These are phyloP conservation scores for Mortierella antarctica DNA, from an alignment of 192 early-diverging fungal species.

Conservation along the genomic window DNA sequence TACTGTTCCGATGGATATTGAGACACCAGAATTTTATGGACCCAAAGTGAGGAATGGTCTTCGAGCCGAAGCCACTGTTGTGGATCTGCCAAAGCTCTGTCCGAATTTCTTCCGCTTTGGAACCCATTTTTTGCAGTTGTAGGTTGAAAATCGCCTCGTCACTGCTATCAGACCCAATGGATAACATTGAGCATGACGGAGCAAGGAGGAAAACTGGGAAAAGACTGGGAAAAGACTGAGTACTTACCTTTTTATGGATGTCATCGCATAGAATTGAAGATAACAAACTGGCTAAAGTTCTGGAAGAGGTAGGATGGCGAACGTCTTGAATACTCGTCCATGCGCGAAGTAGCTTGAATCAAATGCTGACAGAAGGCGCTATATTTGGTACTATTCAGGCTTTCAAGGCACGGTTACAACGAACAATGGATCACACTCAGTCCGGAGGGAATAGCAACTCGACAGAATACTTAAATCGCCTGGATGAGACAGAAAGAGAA, in stretches of 20 bases:
- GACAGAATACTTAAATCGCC: slow-evolving; percentile 53
- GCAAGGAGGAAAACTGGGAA: no score
- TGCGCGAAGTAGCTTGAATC: no score
- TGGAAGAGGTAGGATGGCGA: slow-evolving; percentile 16
- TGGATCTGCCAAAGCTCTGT: slow-evolving; percentile 39
- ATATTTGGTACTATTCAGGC: slow-evolving; percentile 30
- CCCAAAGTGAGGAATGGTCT: slow-evolving; percentile 44
- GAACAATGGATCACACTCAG: slow-evolving; percentile 62
- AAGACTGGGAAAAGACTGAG: no score
- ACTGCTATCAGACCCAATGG: no score
- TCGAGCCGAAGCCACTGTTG: slow-evolving; percentile 28
- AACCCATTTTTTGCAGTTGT: slow-evolving; percentile 31
- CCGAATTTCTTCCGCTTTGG: slow-evolving; percentile 46
- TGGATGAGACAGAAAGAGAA: slow-evolving; percentile 65
- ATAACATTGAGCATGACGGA: no score
- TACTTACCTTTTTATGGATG: neutral
- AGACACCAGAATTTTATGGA: slow-evolving; percentile 40
- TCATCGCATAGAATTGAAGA: slow-evolving; percentile 19
- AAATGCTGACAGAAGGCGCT: neutral
- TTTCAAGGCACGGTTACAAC: slow-evolving; percentile 52
- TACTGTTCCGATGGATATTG: slow-evolving; percentile 27
- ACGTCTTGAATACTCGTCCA: no score
- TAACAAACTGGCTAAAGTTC: neutral
- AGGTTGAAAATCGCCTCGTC: neutral
- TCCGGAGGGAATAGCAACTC: slow-evolving; percentile 45